phyloP scores from a whole-genome alignment of 176 grass and related monocot species.

The Lolium perenne region DNA sequence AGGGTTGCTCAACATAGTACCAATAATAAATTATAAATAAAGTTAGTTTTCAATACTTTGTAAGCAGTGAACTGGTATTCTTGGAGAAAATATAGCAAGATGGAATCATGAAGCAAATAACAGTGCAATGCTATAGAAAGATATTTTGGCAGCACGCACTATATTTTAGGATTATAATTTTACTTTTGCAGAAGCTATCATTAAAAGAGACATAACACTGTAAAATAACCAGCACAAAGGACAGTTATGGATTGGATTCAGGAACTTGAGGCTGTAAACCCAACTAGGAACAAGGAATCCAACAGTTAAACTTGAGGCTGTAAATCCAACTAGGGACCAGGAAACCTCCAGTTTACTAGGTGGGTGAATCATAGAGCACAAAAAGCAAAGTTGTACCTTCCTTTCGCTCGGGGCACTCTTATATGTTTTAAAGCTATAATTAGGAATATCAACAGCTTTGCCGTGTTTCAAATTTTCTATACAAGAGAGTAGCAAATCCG shows the following conservation, averaged over 20 bases:
- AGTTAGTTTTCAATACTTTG: conserved; percentile 31
- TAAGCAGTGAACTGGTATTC: conserved; percentile 1
- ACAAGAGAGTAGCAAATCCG: conserved; percentile 54
- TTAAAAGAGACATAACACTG: conserved; percentile 2
- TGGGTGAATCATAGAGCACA: conserved; percentile 2
- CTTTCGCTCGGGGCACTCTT: conserved; percentile 61
- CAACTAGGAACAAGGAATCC: background rate
- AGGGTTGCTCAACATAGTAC: background rate
- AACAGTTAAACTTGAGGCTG: background rate
- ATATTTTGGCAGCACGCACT: background rate
- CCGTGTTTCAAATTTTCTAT: conserved; percentile 61
- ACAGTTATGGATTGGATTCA: conserved; percentile 7
- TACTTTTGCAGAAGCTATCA: background rate
- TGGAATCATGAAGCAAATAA: background rate
- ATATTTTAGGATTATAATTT: background rate
- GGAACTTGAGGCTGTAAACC: background rate
- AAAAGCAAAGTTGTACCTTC: conserved; percentile 64
- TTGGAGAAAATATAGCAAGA: background rate
- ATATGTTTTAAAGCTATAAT: conserved; percentile 91
- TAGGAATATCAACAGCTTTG: conserved; percentile 77
- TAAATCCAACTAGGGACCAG: background rate
- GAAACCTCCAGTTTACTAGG: conserved; percentile 7
- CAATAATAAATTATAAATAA: background rate
- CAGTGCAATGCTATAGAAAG: background rate
- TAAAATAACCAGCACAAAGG: conserved; percentile 27